Evolutionary conservation across 192 early-diverging fungal genomes (phyloP).

Genomic region (Entophlyctis helioformis): DNA sequence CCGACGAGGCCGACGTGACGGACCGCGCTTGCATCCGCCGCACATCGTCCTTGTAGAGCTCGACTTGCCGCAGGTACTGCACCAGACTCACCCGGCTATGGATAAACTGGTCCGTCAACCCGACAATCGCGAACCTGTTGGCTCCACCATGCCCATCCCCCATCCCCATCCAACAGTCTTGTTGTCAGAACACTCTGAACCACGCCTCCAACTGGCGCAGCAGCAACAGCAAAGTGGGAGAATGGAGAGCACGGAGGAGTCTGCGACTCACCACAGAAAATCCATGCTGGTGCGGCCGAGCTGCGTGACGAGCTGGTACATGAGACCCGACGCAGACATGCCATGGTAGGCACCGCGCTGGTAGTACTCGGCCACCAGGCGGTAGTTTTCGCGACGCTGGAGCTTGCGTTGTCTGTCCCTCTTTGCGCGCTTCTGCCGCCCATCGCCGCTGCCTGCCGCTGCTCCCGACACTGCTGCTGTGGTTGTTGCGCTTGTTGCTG

Average conservation of each 20-base stretch:
- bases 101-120: slow-evolving; percentile 66
- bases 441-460: too few relatives aligned
- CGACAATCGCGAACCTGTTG: slow-evolving; percentile 71
- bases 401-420: slow-evolving; percentile 8
- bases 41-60: slow-evolving; percentile 58
- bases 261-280: slow-evolving; percentile 55
- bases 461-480: too few relatives aligned
- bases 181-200: too few relatives aligned
- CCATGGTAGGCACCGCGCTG: slow-evolving; percentile 66
- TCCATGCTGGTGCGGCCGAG: slow-evolving; percentile 59
- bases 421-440: background rate
- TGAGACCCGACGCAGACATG: slow-evolving; percentile 54
- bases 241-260: background rate
- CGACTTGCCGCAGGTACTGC: slow-evolving; percentile 53
- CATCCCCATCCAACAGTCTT: too few relatives aligned
- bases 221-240: background rate
- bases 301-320: slow-evolving; percentile 64
- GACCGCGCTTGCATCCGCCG: too few relatives aligned
- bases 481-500: too few relatives aligned
- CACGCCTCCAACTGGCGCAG: too few relatives aligned
- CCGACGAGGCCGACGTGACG: slow-evolving; percentile 52
- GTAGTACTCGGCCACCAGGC: slow-evolving; percentile 66
- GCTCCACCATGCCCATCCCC: too few relatives aligned
- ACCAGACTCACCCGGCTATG: slow-evolving; percentile 56
- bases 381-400: slow-evolving; percentile 20